phyloP scores from a whole-genome alignment of 2,329 filamentous ascomycete species.

The Leptographium radiaticola region DNA sequence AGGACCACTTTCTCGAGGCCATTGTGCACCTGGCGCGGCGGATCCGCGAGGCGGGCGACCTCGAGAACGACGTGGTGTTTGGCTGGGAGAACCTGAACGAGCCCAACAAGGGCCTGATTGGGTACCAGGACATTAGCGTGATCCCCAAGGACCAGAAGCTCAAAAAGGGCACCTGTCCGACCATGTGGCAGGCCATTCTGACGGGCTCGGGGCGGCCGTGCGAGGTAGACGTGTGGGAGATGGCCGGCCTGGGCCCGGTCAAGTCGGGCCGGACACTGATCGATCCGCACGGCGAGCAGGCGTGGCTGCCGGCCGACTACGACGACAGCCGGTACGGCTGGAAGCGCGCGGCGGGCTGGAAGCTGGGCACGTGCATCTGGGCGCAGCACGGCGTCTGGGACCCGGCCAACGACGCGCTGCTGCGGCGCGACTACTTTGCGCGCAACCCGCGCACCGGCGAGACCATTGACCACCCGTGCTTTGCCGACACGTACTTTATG shows the following conservation, averaged over 20 bases:
- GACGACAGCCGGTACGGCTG: slow-evolving; percentile 84
- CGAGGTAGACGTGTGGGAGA: slow-evolving; percentile 85
- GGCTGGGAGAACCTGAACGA: slow-evolving; percentile 97
- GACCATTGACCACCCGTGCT: slow-evolving; percentile 65
- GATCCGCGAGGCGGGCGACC: slow-evolving; percentile 79
- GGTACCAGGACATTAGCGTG: slow-evolving; percentile 65
- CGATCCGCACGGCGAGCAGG: slow-evolving; percentile 73
- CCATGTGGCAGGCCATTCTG: slow-evolving; percentile 85
- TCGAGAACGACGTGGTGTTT: slow-evolving; percentile 77
- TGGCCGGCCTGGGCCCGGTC: slow-evolving; percentile 84
- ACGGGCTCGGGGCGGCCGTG: slow-evolving; percentile 84
- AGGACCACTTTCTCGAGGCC: slow-evolving; percentile 72
- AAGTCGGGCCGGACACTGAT: slow-evolving; percentile 73
- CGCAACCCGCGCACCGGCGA: slow-evolving; percentile 64
- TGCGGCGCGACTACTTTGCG: slow-evolving; percentile 80
- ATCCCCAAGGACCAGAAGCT: slow-evolving; percentile 81
- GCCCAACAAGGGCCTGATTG: slow-evolving; percentile 78
- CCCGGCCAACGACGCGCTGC: slow-evolving; percentile 57
- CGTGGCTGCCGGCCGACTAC: slow-evolving; percentile 73
- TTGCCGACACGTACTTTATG: slow-evolving; percentile 88
- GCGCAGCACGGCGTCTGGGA: slow-evolving; percentile 97
- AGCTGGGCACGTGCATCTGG: slow-evolving; percentile 89
- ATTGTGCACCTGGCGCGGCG: slow-evolving; percentile 68
- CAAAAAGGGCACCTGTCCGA: slow-evolving; percentile 86
- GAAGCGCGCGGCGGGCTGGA: slow-evolving; percentile 80